These are phyloP conservation scores for Monascus purpureus DNA, from an alignment of 495 filamentous ascomycete species.

Conservation along the genomic window DNA sequence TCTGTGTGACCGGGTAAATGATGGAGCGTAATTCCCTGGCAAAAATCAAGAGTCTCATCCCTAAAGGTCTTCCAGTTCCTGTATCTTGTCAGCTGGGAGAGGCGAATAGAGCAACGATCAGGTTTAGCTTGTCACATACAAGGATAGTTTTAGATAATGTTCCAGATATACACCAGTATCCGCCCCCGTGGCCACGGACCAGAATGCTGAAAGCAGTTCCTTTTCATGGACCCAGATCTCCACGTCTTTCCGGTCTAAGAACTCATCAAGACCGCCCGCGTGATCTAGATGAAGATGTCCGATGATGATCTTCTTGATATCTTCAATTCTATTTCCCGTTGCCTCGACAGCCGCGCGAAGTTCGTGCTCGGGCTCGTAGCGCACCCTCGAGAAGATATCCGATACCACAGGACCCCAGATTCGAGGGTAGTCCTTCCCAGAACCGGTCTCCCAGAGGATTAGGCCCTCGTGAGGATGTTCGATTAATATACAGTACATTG, in stretches of 20 bases:
- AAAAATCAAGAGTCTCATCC: constrained; percentile 17
- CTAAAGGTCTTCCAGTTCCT: constrained; percentile 25
- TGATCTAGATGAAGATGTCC: constrained; percentile 42
- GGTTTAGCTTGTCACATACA: too few relatives aligned
- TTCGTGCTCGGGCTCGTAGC: constrained; percentile 24
- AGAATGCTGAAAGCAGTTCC: constrained; percentile 36
- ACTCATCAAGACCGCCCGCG: constrained; percentile 38
- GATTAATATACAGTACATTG: constrained; percentile 31
- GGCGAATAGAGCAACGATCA: too few relatives aligned
- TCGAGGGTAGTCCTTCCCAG: constrained; percentile 23
- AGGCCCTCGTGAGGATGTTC: constrained; percentile 35
- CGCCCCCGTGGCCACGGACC: constrained; percentile 26
- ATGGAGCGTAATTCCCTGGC: constrained; percentile 21
- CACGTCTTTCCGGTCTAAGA: constrained; percentile 30
- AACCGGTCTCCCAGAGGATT: constrained; percentile 39
- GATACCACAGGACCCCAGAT: constrained; percentile 23
- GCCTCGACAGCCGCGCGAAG: constrained; percentile 31
- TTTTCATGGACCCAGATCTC: constrained; percentile 40
- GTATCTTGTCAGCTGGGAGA: constrained; percentile 7
- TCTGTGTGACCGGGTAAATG: constrained; percentile 28
- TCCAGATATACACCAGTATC: constrained; percentile 31
- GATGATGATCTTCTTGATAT: constrained; percentile 38
- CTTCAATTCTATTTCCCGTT: constrained; percentile 34
- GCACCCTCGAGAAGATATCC: constrained; percentile 34
- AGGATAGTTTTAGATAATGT: too few relatives aligned